Evolutionary conservation across 2,329 filamentous ascomycete genomes (phyloP), one percentile per base, ranked within the genome.

Genomic region (Sarocladiaceae sp.): DNA sequence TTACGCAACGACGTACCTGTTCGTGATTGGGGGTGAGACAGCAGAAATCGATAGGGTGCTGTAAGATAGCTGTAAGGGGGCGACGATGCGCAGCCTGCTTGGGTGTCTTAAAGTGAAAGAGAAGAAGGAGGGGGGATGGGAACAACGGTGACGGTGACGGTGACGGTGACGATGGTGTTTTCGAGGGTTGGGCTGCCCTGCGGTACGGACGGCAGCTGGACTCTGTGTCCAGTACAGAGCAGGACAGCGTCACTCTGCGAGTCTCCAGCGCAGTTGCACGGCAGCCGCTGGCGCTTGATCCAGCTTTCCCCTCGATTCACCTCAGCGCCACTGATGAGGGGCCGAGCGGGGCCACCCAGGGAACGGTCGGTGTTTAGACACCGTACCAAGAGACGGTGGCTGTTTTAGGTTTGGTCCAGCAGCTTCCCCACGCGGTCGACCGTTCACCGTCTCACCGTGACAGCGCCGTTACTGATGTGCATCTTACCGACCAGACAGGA

Each of bases 151-250:
- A n/a, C n/a, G n/a, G n/a, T n/a, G n/a, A n/a, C n/a, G 25, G 20
- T 8, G 25, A 31, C 25, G 23, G 28, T 48, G 44, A 48, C 44
- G 26, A 33, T 48, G 44, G 44, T 48, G 44, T 31, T 48, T 48
- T 33, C 44, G 26, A 48, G 26, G 15, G 28, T 33, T 48, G 44
- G 44, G 28, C 44, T 13, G 18, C 15, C 22, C 40, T 44, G 20
- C 11, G n/a, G 11, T 40, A 20, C 37, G 12, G 37, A 7, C 23
- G 37, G 40, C 12, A 5, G 40, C 44, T 48, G 26, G 29, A 33
- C 29, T 33, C n/a, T n/a, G n/a, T n/a, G n/a, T n/a, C n/a, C n/a
- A n/a, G n/a, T n/a, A n/a, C n/a, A n/a, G n/a, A n/a, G n/a, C n/a
- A n/a, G n/a, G n/a, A n/a, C n/a, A n/a, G n/a, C n/a, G n/a, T n/a